phyloP scores from a whole-genome alignment of 352 stramenopile genomes.

The Globisporangium uncinulatum region DNA sequence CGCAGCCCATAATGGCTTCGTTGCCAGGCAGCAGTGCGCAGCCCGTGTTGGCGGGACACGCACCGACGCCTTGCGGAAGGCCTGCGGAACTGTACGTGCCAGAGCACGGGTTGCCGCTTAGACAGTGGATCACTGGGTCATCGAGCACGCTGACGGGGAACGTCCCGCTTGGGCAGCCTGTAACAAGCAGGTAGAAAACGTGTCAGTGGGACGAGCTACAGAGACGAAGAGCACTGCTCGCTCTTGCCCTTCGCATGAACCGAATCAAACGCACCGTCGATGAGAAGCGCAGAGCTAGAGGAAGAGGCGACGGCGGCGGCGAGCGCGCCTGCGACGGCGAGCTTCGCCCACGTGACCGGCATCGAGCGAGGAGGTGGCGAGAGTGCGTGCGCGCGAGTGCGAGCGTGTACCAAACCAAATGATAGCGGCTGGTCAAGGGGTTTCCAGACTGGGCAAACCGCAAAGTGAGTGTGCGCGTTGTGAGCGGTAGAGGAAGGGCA shows the following conservation, averaged over 20 bases:
- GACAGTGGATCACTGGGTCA: constrained; percentile 41
- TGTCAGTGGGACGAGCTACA: not conserved
- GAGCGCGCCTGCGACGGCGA: constrained; percentile 8
- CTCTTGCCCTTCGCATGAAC: no score
- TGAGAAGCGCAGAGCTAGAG: constrained; percentile 7
- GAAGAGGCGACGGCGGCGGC: not conserved
- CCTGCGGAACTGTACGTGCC: constrained; percentile 49
- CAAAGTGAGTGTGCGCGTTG: constrained; percentile 8
- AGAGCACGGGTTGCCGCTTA: constrained; percentile 46
- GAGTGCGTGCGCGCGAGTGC: not conserved
- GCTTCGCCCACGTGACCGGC: constrained; percentile 6
- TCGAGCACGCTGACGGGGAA: constrained; percentile 68
- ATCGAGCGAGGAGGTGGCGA: not conserved
- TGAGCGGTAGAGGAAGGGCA: constrained; percentile 3
- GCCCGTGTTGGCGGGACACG: constrained; percentile 40
- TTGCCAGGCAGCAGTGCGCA: constrained; percentile 58
- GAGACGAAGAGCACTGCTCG: not conserved
- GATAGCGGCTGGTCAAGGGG: constrained; percentile 8
- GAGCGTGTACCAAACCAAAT: constrained; percentile 17
- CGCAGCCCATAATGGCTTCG: constrained; percentile 66
- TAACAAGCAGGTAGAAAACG: not conserved
- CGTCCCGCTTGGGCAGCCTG: constrained; percentile 39
- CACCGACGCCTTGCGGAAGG: constrained; percentile 39
- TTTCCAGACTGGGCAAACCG: constrained; percentile 1
- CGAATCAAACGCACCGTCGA: constrained; percentile 11